Base-by-base conservation (phyloP, 2,329 filamentous ascomycete genomes). In the Trichoderma polysporum region DNA sequence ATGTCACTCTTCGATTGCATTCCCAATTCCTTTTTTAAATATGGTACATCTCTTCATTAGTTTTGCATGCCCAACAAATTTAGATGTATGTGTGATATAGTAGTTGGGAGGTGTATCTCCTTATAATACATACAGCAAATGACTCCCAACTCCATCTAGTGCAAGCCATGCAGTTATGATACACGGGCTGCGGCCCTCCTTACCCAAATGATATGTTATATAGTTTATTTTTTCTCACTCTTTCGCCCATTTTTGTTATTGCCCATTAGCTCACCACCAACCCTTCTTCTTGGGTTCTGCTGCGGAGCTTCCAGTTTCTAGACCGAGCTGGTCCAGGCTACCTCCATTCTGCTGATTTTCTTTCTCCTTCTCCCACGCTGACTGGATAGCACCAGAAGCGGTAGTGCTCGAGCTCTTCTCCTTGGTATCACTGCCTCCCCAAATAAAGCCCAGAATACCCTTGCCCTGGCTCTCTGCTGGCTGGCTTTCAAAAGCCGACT, bases 321-420 rank as follows among this genome's bases (percentile, higher is more conserved):
- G 72, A 0, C 83, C 84, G 2, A 86, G 68, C 66, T 81, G 81
- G 71, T 87, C 85, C 52, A 87, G 73, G 58, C 79, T 80, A 1
- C 85, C 85, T 22, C 84, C 85, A 13, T 70, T 76, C 68, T 78
- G 78, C 78, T 87, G 84, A 68, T 82, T 83, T 70, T 83, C 79
- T 70, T 80, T 80, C 76, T 87, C 85, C 47, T 77, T 73, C 67
- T 85, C 82, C 69, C 84, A 82, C 1, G 79, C 72, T 1, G 73
- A 72, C 47, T 70, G 73, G 29, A 63, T 70, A n/a, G 70, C 53
- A 17, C 39, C 19, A 41, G 39, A 41, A 41, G 17, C n/a, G n/a
- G 68, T 37, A 19, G 27, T 49, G 41, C 68, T 66, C n/a, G 72
- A 70, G 22, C 71, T 71, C 47, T 72, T 72, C 50, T 73, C 70